Conservation (phyloP, 2,329 filamentous ascomycete species). For the Hypoxylon sp. region DNA sequence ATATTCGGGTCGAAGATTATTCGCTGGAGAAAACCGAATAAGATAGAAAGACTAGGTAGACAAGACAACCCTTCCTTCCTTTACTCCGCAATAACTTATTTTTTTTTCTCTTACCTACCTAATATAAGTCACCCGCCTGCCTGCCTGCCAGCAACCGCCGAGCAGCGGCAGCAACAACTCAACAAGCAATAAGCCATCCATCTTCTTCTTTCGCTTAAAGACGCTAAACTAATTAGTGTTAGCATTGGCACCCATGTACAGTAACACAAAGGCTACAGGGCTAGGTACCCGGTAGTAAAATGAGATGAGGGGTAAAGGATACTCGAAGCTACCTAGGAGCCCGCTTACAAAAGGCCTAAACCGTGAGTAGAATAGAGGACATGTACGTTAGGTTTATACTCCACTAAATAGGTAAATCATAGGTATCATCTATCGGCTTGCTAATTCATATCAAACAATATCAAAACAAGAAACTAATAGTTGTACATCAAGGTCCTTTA, state of each 20-base stretch:
- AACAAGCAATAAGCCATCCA: slow-evolving; percentile 13
- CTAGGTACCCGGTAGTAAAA: slow-evolving; percentile 27
- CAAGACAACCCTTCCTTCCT: slow-evolving; percentile 14
- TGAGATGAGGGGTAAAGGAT: slow-evolving; percentile 33
- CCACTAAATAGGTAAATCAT: too few relatives aligned
- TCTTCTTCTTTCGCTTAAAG: slow-evolving; percentile 5
- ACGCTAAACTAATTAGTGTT: slow-evolving; percentile 20
- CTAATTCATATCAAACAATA: too few relatives aligned
- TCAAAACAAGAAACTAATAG: too few relatives aligned
- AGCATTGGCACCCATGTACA: too few relatives aligned
- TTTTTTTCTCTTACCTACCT: too few relatives aligned
- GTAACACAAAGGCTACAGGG: too few relatives aligned
- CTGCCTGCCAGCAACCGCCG: slow-evolving; percentile 2
- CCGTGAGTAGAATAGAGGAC: too few relatives aligned
- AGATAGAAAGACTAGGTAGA: too few relatives aligned
- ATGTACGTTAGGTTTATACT: too few relatives aligned
- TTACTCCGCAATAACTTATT: slow-evolving; percentile 32
- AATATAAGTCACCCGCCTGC: slow-evolving; percentile 30
- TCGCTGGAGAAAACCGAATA: slow-evolving; percentile 37
- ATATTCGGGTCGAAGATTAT: slow-evolving; percentile 29
- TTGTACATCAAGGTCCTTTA: too few relatives aligned
- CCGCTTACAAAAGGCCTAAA: slow-evolving; percentile 8
- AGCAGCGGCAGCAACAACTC: background rate
- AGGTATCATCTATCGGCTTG: too few relatives aligned
- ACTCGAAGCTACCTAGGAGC: too few relatives aligned